Evolutionary conservation across 2,329 filamentous ascomycete genomes (phyloP), one percentile per base, ranked within the genome.

Genomic region (Clonostachys sp.): DNA sequence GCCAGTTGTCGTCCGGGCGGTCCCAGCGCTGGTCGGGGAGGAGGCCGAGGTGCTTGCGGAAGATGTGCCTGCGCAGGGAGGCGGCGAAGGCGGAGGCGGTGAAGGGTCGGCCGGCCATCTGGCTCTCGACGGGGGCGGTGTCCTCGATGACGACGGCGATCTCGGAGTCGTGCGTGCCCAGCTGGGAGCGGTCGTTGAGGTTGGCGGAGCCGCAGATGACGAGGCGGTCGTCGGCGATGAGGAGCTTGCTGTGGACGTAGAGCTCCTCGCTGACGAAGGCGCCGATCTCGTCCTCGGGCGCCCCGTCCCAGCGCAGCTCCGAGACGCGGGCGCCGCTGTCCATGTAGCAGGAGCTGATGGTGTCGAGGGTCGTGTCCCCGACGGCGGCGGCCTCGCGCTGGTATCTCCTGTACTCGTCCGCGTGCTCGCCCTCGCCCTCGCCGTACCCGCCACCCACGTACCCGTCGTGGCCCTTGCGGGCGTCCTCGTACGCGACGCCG

Each of bases 101-200:
- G 71, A 78, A 95, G 0, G 81, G 81, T 18, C 75, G 71, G 4
- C 89, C 88, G 52, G 85, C 78, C 88, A 96, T 95, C 50, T 66
- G 69, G 16, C 83, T 85, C 13, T 87, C 79, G 14, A 95, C 72
- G 2, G 83, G 72, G 2, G 84, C 80, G 3, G 82, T 79, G 61
- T 95, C 90, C 62, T 94, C 86, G 58, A 96, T 88, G 48, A 95
- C 78, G 53, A 95, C 87, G n/a, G 90, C 89, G 47, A 96, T 89
- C 63, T 96, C 91, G 1, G 84, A 89, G 68, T 95, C 91, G 66
- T 94, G 90, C 49, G 81, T 78, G 35, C 89, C 90, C 5, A 95
- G 79, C 69, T 96, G 88, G 4, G 86, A 91, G 49, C 77, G 73
- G 57, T 80, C 75, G 60, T 83, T 80, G 48, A 80, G 65, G 57